A percentile compares a stretch with the other conserved stretches of the same genome.
These are phyloP conservation scores for Zarea fungicola DNA, from an alignment of 2,329 filamentous ascomycete genomes.

Conservation along the genomic window DNA sequence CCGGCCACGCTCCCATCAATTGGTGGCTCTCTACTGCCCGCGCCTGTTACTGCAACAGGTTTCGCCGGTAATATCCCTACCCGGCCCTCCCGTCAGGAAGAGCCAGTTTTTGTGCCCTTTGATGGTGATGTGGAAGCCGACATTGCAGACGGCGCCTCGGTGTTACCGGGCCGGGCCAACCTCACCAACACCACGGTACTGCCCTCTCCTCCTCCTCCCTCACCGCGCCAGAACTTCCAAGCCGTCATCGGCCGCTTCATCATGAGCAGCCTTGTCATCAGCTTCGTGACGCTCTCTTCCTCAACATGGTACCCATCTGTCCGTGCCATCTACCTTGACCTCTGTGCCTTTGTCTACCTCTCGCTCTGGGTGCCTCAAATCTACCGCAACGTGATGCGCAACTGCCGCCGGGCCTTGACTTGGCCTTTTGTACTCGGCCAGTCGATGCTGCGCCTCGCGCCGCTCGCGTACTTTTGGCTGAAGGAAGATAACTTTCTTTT, in stretches of 20 bases:
- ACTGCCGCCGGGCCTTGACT: constrained; percentile 83
- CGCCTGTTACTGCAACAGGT: constrained; percentile 33
- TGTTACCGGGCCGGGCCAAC: constrained; percentile 27
- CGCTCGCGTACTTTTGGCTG: constrained; percentile 81
- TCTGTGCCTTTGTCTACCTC: constrained; percentile 68
- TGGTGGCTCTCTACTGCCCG: constrained; percentile 32
- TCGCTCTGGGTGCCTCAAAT: constrained; percentile 94
- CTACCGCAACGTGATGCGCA: constrained; percentile 80
- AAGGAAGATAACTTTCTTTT: constrained; percentile 76
- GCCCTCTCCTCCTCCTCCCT: constrained; percentile 22
- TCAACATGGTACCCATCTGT: constrained; percentile 53
- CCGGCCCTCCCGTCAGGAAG: constrained; percentile 27
- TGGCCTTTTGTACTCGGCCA: constrained; percentile 90
- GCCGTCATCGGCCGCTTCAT: constrained; percentile 54
- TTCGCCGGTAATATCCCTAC: constrained; percentile 16
- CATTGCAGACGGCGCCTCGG: constrained; percentile 41
- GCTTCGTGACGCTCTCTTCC: constrained; percentile 56
- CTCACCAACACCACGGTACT: no score
- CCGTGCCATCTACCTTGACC: constrained; percentile 54
- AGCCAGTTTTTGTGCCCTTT: constrained; percentile 51
- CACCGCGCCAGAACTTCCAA: constrained; percentile 41
- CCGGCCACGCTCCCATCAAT: constrained; percentile 22
- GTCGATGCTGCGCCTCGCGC: constrained; percentile 69
- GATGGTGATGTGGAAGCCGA: constrained; percentile 61
- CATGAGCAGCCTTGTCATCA: constrained; percentile 48